Evolutionary conservation across 2,329 filamentous ascomycete species (phyloP).

Genomic region (Monilinia fructigena): DNA sequence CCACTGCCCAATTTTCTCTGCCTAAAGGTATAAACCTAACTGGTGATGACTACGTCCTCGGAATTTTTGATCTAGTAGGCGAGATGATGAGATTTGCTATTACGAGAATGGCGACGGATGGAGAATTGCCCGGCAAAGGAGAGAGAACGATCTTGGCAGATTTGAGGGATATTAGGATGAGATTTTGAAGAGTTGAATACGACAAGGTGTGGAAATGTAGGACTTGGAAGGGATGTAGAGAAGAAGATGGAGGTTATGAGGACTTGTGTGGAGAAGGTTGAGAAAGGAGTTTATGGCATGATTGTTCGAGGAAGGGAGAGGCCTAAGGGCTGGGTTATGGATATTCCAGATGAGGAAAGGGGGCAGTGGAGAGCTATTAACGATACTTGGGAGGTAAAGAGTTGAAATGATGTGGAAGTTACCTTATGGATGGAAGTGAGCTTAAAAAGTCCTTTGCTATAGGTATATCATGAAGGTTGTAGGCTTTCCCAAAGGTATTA

Average conservation of each 20-base stretch:
- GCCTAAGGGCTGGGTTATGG: slow-evolving; percentile 89
- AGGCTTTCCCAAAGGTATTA: not conserved
- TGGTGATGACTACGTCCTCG: slow-evolving; percentile 82
- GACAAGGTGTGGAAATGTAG: slow-evolving; percentile 49
- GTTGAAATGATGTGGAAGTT: not conserved
- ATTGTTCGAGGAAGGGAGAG: slow-evolving; percentile 83
- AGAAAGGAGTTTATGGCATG: slow-evolving; percentile 84
- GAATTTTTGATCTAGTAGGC: slow-evolving; percentile 89
- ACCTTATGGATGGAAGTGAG: not conserved
- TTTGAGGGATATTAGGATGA: slow-evolving; percentile 72
- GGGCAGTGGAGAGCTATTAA: slow-evolving; percentile 38
- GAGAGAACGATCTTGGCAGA: slow-evolving; percentile 71
- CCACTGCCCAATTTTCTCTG: slow-evolving; percentile 55
- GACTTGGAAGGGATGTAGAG: slow-evolving; percentile 60
- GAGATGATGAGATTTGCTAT: slow-evolving; percentile 98
- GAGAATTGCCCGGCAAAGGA: slow-evolving; percentile 45
- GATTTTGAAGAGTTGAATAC: slow-evolving; percentile 75
- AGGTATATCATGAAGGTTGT: not conserved
- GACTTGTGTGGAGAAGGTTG: slow-evolving; percentile 88
- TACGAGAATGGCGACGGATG: slow-evolving; percentile 73
- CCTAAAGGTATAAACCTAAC: slow-evolving; percentile 61
- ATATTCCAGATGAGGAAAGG: slow-evolving; percentile 48
- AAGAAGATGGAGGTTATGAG: slow-evolving; percentile 87
- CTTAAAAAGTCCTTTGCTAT: not conserved
- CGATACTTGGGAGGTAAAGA: not conserved